Base-by-base conservation (phyloP, 495 filamentous ascomycete species). In the Tuber borchii region DNA sequence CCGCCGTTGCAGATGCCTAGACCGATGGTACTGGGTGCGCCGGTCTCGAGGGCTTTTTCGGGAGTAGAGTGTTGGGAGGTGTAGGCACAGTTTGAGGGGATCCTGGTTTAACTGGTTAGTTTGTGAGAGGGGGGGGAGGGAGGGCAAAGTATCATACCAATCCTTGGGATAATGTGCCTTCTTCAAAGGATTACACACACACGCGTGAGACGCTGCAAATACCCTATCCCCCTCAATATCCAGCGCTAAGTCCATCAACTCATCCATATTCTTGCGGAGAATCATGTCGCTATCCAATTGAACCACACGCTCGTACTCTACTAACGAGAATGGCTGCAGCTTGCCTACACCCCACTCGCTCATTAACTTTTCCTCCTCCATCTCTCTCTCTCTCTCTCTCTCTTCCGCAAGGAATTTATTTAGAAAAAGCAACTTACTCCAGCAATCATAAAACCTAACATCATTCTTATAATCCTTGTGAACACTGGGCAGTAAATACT, bases 221-320 rank as follows among this genome's bases (percentile, higher is more conserved):
- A 93, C 89, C 42, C 86, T 85, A 65, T 74, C 22, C 7, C 78
- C 78, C 2, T 88, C 85, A 61, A 84, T 79, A 82, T 94, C 91
- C 22, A 95, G 87, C 78, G 86, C 83, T 9, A 95, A 42, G 8
- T 92, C 89, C 91, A 95, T 94, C 72, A 96, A 84, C 83, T 94
- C 93, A 81, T 96, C 93, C 91, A 96, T 95, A 82, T 93, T 93
- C 74, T 86, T 84, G 72, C 89, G 84, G 7, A 92, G 88, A 34
- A 95, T 80, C 93, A 95, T 96, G 83, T 96, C 93, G 79, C 90
- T 90, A 83, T 96, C 93, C n/a, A 96, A 87, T 82, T 91, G 89
- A 26, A 94, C 89, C 34, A 96, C 87, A 20, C 92, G 87, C 7
- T 90, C 88, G 84, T 92, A 95, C 77, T 92, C 88, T 19, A 84